phyloP scores from a whole-genome alignment of 331 rosid genomes.

The Pyracantha coccinea region DNA sequence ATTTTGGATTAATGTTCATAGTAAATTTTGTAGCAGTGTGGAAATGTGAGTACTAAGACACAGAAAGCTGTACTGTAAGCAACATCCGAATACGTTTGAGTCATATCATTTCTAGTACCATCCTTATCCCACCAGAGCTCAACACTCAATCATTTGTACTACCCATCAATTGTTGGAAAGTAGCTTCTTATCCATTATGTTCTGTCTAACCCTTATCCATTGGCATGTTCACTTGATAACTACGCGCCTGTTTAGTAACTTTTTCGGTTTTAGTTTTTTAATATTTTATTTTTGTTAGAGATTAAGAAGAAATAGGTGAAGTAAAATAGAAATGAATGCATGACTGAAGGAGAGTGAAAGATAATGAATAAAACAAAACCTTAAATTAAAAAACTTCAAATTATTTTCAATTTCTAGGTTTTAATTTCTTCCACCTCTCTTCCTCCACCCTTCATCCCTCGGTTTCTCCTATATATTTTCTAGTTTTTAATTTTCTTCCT shows the following conservation, averaged over 20 bases:
- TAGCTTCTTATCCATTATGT: constrained; percentile 2
- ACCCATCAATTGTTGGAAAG: not conserved
- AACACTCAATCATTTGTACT: not conserved
- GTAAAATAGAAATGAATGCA: too few relatives aligned
- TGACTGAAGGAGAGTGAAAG: not conserved
- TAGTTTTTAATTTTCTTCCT: not conserved
- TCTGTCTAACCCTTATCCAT: not conserved
- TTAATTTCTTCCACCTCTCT: too few relatives aligned
- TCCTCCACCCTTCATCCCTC: not conserved
- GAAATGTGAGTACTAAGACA: not conserved
- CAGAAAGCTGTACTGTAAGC: not conserved
- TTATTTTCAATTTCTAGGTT: too few relatives aligned
- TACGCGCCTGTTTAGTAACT: not conserved
- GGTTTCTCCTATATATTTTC: not conserved
- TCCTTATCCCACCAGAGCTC: not conserved
- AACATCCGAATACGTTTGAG: not conserved
- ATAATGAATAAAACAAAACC: not conserved
- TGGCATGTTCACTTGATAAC: not conserved
- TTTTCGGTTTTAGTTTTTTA: too few relatives aligned
- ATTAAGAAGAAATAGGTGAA: not conserved
- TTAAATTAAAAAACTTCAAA: too few relatives aligned
- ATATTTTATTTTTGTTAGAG: too few relatives aligned
- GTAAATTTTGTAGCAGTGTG: not conserved
- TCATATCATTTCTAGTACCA: not conserved
- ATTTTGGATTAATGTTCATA: not conserved